These are phyloP conservation scores for Penicillium steckii DNA, from an alignment of 495 filamentous ascomycete genomes.

Conservation along the genomic window DNA sequence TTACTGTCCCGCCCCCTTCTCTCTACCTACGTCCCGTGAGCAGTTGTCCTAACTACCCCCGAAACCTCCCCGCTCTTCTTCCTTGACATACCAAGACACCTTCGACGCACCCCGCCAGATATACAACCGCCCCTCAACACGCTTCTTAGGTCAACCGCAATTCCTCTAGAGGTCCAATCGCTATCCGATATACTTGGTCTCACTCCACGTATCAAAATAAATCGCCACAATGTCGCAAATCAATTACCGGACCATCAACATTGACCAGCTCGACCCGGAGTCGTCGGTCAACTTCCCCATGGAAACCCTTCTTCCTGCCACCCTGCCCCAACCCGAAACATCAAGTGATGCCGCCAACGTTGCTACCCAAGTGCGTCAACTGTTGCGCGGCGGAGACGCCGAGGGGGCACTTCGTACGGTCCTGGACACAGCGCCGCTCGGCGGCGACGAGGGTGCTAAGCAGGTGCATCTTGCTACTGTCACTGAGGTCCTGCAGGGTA, in stretches of 20 bases:
- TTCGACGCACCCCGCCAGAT: constrained; percentile 3
- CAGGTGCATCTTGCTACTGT: constrained; percentile 79
- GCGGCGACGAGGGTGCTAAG: constrained; percentile 73
- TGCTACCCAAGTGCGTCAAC: constrained; percentile 75
- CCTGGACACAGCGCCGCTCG: constrained; percentile 73
- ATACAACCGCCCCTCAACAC: background rate
- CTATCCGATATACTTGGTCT: background rate
- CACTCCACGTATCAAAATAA: background rate
- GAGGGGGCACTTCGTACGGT: constrained; percentile 80
- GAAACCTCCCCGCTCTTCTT: constrained; percentile 19
- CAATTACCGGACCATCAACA: constrained; percentile 92
- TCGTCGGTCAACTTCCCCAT: constrained; percentile 83
- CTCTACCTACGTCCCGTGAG: constrained; percentile 1
- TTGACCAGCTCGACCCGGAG: constrained; percentile 88
- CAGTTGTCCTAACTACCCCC: too few species aligned
- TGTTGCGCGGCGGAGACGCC: constrained; percentile 78
- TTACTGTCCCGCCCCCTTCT: too few species aligned
- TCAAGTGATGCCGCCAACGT: constrained; percentile 71
- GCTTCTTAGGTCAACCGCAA: background rate
- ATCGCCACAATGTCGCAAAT: constrained; percentile 51
- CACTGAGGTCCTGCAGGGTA: constrained; percentile 83
- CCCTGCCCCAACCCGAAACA: constrained; percentile 56
- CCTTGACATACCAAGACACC: constrained; percentile 15
- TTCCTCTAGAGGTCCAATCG: background rate
- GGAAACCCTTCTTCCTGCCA: constrained; percentile 71